Base-by-base conservation (phyloP, 2,329 filamentous ascomycete species). In the Fusarium phyllophilum region DNA sequence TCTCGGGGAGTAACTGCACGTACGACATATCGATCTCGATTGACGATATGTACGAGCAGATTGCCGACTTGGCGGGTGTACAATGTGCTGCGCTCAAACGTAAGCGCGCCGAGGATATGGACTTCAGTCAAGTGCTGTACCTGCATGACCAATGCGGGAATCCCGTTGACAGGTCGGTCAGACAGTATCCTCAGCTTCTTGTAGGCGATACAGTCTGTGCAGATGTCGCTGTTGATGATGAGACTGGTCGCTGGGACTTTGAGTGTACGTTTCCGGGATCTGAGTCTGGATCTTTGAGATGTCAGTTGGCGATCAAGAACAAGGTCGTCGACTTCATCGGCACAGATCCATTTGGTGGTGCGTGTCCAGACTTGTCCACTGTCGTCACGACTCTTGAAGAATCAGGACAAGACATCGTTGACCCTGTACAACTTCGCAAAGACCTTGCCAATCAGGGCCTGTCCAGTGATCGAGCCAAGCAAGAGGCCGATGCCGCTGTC, bases 131-230 rank as follows among this genome's bases (percentile, higher is more conserved):
- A 46, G 64, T 75, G 1, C 70, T 84, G 14, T 77, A 79, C 45
- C 75, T 84, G 9, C 69, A 61, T 10, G 82, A 84, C 33, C 83
- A 84, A 57, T 84, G 83, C 51, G 78, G 77, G 9, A 74, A 78
- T 8, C 72, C 78, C 1, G 74, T 82, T n/a, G 72, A 73, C 6
- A 74, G 66, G 38, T 67, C 70, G 14, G 70, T 81, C 22, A 74
- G 76, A 12, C 74, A 62, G 55, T 83, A 76, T 61, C 82, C 78
- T 9, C 69, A 75, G 18, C 78, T 84, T 18, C 68, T 66, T 6
- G 67, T 84, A 12, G 83, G 82, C 6, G 75, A 78, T 10, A 78
- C 80, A 1, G 70, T 76, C 14, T 84, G 83, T 61, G 70, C 71
- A 3, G 74, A 78, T 6, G 73, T 80, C 11, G 60, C 71, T 10